Evolutionary conservation across 371 early-diverging fungal species (phyloP), one percentile per base, ranked within the genome.

Genomic region (Mortierella sp.): DNA sequence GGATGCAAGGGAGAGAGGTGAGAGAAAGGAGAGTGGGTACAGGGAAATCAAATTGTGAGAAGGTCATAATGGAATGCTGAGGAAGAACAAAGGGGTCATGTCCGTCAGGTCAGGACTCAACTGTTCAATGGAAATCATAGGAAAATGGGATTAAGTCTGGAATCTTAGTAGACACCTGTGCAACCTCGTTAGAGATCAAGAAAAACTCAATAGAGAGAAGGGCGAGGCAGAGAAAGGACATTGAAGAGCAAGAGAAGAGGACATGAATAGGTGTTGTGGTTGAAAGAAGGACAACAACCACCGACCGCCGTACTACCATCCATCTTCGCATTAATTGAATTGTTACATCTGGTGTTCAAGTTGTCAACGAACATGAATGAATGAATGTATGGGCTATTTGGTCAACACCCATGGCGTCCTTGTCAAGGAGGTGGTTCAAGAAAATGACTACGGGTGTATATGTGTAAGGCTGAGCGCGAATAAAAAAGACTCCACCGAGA

Each of bases 321-420:
- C 58, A n/a, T 2, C 50, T 2, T 48, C 24, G 58, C 58, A 19
- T 34, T 34, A 31, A 58, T 29, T 58, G 2, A 19, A 5, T 29
- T 26, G 13, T 0, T 58, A 1, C 31, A 10, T 55, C 37, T 16
- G 14, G 34, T 37, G 34, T 22, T 34, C 22, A 10, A 4, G 16
- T 34, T 22, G 10, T 39, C 61, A 34, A 22, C 34, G 37, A 55
- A 31, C 55, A n/a, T n/a, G n/a, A n/a, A n/a, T n/a, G n/a, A n/a
- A n/a, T n/a, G n/a, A n/a, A n/a, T n/a, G n/a, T n/a, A n/a, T n/a
- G n/a, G n/a, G n/a, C n/a, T n/a, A n/a, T n/a, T n/a, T n/a, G n/a
- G n/a, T n/a, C n/a, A n/a, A n/a, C n/a, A n/a, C n/a, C 39, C 22
- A 61, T 61, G 61, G 37, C 61, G 61, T 61, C 34, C 61, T n/a